These are phyloP conservation scores for Septoria petroselini DNA, from an alignment of 2,329 filamentous ascomycete genomes.

Conservation along the genomic window DNA sequence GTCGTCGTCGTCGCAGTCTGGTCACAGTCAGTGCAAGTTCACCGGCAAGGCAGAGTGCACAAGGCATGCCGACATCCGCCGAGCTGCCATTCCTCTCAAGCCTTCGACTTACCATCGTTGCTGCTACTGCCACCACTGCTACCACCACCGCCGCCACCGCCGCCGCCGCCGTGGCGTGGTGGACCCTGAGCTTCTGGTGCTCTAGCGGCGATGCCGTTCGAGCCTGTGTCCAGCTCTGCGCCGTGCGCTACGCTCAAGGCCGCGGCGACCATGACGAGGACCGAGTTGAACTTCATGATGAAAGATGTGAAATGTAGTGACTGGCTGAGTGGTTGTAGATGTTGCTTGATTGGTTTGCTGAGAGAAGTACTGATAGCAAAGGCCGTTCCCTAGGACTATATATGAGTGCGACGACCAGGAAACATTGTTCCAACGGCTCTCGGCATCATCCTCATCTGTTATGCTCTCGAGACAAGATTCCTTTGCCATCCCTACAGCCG, in stretches of 20 bases:
- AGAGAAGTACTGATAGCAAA: no score
- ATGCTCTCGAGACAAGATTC: neutral
- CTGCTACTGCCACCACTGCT: neutral
- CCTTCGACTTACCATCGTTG: neutral
- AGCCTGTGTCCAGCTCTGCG: slow-evolving; percentile 8
- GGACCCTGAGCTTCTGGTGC: neutral
- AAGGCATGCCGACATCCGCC: no score
- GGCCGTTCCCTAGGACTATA: neutral
- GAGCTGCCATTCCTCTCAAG: no score
- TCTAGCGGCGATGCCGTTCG: slow-evolving; percentile 8
- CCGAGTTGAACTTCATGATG: slow-evolving; percentile 15
- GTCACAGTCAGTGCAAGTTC: neutral
- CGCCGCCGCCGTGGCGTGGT: neutral
- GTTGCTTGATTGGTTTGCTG: neutral
- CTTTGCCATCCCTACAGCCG: neutral
- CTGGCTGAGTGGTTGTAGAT: neutral
- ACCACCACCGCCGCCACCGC: neutral
- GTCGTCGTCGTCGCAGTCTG: slow-evolving; percentile 8
- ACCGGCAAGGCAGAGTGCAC: no score
- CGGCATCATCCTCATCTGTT: neutral
- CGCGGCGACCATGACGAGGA: slow-evolving; percentile 13
- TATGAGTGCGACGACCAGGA: neutral
- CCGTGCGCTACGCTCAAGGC: slow-evolving; percentile 13
- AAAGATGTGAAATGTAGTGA: neutral
- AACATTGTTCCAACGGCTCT: neutral